phyloP scores from a whole-genome alignment of 2,329 filamentous ascomycete genomes.

The Monilinia vaccinii-corymbosi region DNA sequence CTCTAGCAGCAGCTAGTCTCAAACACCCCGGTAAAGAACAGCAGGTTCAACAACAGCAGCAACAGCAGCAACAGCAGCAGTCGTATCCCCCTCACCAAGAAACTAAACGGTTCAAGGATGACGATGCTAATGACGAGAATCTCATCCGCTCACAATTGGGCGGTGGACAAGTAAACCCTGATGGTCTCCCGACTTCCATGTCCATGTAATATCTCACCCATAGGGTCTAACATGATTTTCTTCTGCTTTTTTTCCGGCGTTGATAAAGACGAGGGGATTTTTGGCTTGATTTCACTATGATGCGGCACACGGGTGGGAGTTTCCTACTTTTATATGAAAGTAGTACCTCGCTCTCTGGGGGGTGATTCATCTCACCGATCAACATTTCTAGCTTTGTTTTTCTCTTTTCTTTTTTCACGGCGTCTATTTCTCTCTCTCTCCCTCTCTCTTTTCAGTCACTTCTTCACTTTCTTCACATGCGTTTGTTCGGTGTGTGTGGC shows the following conservation, averaged over 20 bases:
- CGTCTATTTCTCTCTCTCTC: neutral
- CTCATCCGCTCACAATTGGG: constrained; percentile 44
- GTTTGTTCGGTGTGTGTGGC: neutral
- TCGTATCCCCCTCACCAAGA: neutral
- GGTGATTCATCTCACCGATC: neutral
- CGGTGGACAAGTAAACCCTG: constrained; percentile 27
- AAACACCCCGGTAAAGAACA: constrained; percentile 22
- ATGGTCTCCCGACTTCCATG: constrained; percentile 20
- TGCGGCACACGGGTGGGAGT: neutral
- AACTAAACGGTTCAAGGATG: constrained; percentile 32
- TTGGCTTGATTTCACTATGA: neutral
- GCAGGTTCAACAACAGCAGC: constrained; percentile 18
- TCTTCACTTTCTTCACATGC: neutral
- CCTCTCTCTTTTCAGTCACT: neutral
- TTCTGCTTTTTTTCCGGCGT: constrained; percentile 8
- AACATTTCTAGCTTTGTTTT: neutral
- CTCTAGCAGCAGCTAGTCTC: constrained; percentile 28
- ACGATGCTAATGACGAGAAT: constrained; percentile 42
- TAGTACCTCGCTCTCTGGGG: neutral
- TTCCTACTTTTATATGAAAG: constrained; percentile 5
- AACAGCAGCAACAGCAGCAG: constrained; percentile 15
- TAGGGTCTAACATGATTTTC: neutral
- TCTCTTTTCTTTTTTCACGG: neutral
- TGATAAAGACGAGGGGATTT: constrained; percentile 1
- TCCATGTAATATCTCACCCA: constrained; percentile 15